Evolutionary conservation across 2,329 filamentous ascomycete genomes (phyloP).

Genomic region (Lachnum nothofagi): DNA sequence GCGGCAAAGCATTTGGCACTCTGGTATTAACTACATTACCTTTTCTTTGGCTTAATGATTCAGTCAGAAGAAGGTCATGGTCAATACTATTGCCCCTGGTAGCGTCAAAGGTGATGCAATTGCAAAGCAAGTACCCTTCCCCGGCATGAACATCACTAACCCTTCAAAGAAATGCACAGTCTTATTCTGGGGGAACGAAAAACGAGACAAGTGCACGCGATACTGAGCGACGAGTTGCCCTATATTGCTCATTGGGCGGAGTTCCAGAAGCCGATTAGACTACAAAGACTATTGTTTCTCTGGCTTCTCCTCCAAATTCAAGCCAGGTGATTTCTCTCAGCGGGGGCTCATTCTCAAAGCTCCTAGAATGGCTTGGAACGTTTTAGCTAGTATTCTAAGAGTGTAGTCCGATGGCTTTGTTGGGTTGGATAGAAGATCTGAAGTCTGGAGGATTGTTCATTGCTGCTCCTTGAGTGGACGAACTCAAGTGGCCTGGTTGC

Average conservation of each 20-base stretch:
- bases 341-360: background rate
- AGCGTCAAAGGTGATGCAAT: slow-evolving; percentile 64
- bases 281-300: slow-evolving; percentile 36
- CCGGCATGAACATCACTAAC: background rate
- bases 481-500: no score
- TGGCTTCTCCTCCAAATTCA: slow-evolving; percentile 43
- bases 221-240: slow-evolving; percentile 50
- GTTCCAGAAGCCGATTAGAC: slow-evolving; percentile 55
- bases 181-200: slow-evolving; percentile 54
- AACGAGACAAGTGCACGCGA: slow-evolving; percentile 50
- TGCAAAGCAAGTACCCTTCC: slow-evolving; percentile 51
- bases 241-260: slow-evolving; percentile 52
- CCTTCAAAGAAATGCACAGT: slow-evolving; percentile 47
- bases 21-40: slow-evolving; percentile 66
- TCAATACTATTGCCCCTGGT: slow-evolving; percentile 63
- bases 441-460: no score
- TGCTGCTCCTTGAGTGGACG: no score
- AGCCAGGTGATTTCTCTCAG: background rate
- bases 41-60: slow-evolving; percentile 60
- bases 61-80: slow-evolving; percentile 58
- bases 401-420: no score
- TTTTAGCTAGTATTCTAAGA: no score
- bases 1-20: slow-evolving; percentile 48
- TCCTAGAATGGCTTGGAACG: no score
- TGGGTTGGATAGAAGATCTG: no score